Evolutionary conservation across 495 filamentous ascomycete genomes (phyloP).

Genomic region (Lepidopterella palustris): DNA sequence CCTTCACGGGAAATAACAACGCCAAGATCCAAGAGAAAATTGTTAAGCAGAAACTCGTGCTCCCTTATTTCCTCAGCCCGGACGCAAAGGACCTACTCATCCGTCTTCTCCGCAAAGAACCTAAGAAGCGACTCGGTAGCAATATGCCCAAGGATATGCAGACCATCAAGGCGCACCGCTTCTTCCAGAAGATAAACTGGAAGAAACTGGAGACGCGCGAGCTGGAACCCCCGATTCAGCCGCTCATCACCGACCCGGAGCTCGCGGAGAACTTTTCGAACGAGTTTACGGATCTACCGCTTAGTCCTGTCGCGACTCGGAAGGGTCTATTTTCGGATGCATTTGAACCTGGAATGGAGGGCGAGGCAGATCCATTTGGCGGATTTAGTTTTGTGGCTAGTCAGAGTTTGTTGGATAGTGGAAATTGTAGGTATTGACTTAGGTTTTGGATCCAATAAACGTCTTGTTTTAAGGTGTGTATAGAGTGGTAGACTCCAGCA

Average conservation of each 20-base stretch:
- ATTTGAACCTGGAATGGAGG: slow-evolving; percentile 24
- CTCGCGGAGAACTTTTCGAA: slow-evolving; percentile 88
- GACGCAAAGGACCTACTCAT: slow-evolving; percentile 92
- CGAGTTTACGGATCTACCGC: slow-evolving; percentile 77
- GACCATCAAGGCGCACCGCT: slow-evolving; percentile 85
- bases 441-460: too few species aligned
- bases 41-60: slow-evolving; percentile 73
- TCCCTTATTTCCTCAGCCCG: slow-evolving; percentile 80
- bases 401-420: slow-evolving; percentile 63
- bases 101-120: slow-evolving; percentile 83
- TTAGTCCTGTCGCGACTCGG: slow-evolving; percentile 71
- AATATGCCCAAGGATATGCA: slow-evolving; percentile 82
- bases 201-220: slow-evolving; percentile 69
- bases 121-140: slow-evolving; percentile 75
- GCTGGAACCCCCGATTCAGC: slow-evolving; percentile 77
- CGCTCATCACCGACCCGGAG: slow-evolving; percentile 88
- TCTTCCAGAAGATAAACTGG: slow-evolving; percentile 97
- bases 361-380: slow-evolving; percentile 69
- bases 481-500: too few species aligned
- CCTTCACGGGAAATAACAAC: slow-evolving; percentile 84
- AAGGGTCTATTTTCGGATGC: slow-evolving; percentile 50
- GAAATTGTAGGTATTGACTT: slow-evolving; percentile 21
- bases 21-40: slow-evolving; percentile 92
- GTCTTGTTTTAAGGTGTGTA: too few species aligned
- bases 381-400: slow-evolving; percentile 95